Conservation (phyloP, 2,329 filamentous ascomycete genomes). For the Epichloe uncinata region DNA sequence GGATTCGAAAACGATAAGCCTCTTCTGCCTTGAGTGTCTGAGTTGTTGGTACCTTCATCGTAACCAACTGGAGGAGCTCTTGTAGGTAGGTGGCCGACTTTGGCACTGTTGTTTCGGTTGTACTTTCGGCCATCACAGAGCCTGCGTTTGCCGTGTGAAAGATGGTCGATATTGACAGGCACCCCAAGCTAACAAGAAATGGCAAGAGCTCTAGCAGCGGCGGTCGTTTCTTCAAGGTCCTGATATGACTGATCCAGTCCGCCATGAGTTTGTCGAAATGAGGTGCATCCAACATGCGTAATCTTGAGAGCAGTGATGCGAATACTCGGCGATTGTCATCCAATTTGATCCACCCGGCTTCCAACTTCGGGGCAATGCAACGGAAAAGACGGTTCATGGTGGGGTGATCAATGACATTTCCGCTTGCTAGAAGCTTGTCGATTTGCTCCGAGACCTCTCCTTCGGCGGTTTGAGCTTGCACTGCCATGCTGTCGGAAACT, state of each 20-base stretch:
- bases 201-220: constrained; percentile 42
- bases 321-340: constrained; percentile 40
- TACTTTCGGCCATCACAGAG: background rate
- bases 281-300: constrained; percentile 55
- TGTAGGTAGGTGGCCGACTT: constrained; percentile 37
- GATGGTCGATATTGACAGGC: constrained; percentile 37
- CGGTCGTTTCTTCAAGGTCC: constrained; percentile 38
- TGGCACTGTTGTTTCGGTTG: constrained; percentile 3
- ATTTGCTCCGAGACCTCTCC: constrained; percentile 62
- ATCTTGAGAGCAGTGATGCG: constrained; percentile 41
- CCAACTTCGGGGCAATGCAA: constrained; percentile 48
- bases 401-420: constrained; percentile 58
- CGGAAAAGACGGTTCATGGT: constrained; percentile 63
- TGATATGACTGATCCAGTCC: constrained; percentile 50
- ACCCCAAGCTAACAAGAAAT: constrained; percentile 50
- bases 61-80: constrained; percentile 41
- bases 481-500: constrained; percentile 61
- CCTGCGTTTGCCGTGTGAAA: constrained; percentile 18
- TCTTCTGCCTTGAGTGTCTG: constrained; percentile 41
- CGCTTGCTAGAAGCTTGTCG: constrained; percentile 57
- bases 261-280: constrained; percentile 58
- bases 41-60: constrained; percentile 29
- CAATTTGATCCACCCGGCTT: constrained; percentile 42
- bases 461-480: constrained; percentile 45
- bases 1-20: constrained; percentile 48